Evolutionary conservation across 73 alveolate genomes (phyloP).

Genomic region (Blepharisma stoltei): DNA sequence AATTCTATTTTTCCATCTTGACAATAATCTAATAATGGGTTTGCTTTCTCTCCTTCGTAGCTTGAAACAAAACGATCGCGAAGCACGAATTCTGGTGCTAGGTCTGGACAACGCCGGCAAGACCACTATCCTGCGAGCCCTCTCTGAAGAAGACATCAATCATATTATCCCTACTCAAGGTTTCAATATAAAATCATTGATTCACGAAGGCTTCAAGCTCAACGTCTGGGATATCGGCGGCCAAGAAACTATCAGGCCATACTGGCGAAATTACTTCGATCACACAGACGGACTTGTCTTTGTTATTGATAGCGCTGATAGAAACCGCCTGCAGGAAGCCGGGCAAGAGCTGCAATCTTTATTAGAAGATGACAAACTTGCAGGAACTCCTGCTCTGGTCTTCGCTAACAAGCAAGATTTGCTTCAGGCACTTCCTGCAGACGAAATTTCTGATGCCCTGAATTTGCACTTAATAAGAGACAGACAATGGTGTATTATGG

Average conservation of each 20-base stretch:
- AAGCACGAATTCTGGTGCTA: slow-evolving; percentile 92
- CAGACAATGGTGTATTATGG: slow-evolving; percentile 98
- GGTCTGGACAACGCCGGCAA: slow-evolving; percentile 99
- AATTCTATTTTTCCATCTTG: too few relatives aligned
- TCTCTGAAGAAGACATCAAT: slow-evolving; percentile 92
- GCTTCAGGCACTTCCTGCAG: slow-evolving; percentile 95
- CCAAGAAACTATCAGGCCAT: slow-evolving; percentile 93
- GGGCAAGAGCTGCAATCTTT: slow-evolving; percentile 80
- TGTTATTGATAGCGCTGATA: slow-evolving; percentile 96
- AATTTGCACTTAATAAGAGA: slow-evolving; percentile 80
- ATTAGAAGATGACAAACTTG: slow-evolving; percentile 82
- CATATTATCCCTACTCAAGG: slow-evolving; percentile 98
- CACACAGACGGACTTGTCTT: slow-evolving; percentile 92
- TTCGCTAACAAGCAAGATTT: slow-evolving; percentile 65
- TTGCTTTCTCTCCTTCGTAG: slow-evolving; percentile 51
- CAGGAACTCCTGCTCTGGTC: slow-evolving; percentile 80
- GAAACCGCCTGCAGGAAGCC: slow-evolving; percentile 90
- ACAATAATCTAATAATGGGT: slow-evolving; percentile 36
- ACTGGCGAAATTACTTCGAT: slow-evolving; percentile 98
- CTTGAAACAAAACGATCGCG: slow-evolving; percentile 83
- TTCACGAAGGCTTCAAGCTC: slow-evolving; percentile 97
- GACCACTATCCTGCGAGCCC: slow-evolving; percentile 96
- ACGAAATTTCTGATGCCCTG: slow-evolving; percentile 87
- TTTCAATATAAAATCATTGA: slow-evolving; percentile 90
- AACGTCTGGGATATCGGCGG: slow-evolving; percentile 99